These are phyloP conservation scores for Plasmodium ovale DNA, from an alignment of 169 alveolate genomes.

Conservation along the genomic window DNA sequence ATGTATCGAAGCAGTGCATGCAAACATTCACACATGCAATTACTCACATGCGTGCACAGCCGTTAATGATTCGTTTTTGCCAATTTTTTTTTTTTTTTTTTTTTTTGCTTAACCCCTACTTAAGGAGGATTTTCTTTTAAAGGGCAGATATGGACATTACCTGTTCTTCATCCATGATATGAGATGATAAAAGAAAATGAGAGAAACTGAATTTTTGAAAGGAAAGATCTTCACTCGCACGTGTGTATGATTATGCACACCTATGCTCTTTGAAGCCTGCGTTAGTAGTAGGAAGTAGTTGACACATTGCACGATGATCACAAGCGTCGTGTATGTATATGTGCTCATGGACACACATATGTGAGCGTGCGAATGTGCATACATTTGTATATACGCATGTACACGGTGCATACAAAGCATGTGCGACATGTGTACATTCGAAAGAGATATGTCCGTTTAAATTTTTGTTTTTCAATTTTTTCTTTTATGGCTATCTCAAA, in stretches of 20 bases:
- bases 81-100: slow-evolving; percentile 3
- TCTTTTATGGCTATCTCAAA: too few species aligned
- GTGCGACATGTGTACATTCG: too few species aligned
- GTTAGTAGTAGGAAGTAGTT: background rate
- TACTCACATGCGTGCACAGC: background rate
- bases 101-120: background rate
- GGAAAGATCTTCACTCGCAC: background rate
- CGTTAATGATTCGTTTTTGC: too few species aligned
- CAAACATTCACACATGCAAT: too few species aligned
- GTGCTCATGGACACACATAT: background rate
- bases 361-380: background rate
- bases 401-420: too few species aligned
- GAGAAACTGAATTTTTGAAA: background rate
- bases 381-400: slow-evolving; percentile 2
- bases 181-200: background rate
- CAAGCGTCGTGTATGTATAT: slow-evolving; percentile 2
- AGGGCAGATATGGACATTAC: slow-evolving; percentile 10
- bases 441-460: too few species aligned
- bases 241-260: background rate
- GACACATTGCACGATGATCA: background rate
- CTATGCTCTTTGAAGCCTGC: slow-evolving; percentile 1
- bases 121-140: too few species aligned
- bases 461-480: too few species aligned
- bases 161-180: slow-evolving; percentile 29
- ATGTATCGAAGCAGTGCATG: too few species aligned